These are phyloP conservation scores for Xerocomellus dryophilus DNA, from an alignment of 768 basidiomycete genomes.

Conservation along the genomic window DNA sequence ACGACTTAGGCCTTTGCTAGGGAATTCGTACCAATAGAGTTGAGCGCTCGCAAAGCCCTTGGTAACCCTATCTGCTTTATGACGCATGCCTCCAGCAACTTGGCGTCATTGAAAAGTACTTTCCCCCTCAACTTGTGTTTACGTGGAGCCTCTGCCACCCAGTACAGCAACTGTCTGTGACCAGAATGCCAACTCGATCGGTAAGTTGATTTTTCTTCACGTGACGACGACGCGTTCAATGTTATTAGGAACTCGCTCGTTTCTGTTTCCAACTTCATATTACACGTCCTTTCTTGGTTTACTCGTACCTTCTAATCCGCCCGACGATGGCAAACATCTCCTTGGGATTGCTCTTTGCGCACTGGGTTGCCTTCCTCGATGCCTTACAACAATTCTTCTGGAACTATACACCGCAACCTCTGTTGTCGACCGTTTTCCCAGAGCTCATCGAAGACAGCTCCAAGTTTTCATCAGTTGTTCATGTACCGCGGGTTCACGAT, in stretches of 20 bases:
- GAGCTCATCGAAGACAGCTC: constrained; percentile 3
- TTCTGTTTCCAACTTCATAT: neutral
- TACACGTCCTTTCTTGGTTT: neutral
- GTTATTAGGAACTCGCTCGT: no score
- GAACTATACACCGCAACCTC: constrained; percentile 5
- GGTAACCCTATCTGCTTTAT: no score
- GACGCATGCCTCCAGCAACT: neutral
- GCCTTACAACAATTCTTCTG: constrained; percentile 9
- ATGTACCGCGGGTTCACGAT: neutral
- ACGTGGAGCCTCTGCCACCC: neutral
- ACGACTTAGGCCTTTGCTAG: neutral
- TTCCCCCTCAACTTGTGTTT: neutral
- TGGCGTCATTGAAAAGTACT: no score
- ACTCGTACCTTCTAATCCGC: neutral
- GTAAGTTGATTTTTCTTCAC: constrained; percentile 19
- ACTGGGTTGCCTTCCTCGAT: constrained; percentile 16
- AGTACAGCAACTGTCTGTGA: no score
- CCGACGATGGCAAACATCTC: neutral
- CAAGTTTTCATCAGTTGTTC: neutral
- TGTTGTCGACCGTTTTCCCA: constrained; percentile 9
- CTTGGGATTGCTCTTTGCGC: constrained; percentile 6
- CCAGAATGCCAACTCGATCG: neutral
- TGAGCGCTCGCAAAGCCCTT: neutral
- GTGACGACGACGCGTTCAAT: constrained; percentile 18
- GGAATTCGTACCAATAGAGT: neutral